phyloP scores from a whole-genome alignment of 495 filamentous ascomycete species.

The Podospora fimiseda region DNA sequence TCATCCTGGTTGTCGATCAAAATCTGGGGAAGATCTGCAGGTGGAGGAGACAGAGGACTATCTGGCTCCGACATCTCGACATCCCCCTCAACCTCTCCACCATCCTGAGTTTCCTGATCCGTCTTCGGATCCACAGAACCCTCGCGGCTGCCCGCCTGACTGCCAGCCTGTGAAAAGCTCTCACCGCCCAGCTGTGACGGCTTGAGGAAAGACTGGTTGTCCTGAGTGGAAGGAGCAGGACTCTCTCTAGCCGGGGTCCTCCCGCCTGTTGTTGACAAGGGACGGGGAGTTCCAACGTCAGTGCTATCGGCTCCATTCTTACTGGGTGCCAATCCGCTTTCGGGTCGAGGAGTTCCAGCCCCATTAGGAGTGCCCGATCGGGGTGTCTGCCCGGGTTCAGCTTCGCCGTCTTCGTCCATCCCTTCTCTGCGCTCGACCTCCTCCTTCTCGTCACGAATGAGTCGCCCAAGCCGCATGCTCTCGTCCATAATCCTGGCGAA shows the following conservation, averaged over 20 bases:
- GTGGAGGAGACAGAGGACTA: slow-evolving; percentile 28
- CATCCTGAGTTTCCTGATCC: slow-evolving; percentile 52
- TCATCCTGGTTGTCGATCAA: slow-evolving; percentile 52
- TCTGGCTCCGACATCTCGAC: slow-evolving; percentile 46
- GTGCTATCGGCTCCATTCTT: slow-evolving; percentile 34
- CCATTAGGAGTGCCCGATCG: slow-evolving; percentile 34
- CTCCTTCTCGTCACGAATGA: slow-evolving; percentile 95
- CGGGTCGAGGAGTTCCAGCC: slow-evolving; percentile 34
- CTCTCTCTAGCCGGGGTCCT: slow-evolving; percentile 63
- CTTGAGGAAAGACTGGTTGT: slow-evolving; percentile 28
- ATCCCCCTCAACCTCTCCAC: slow-evolving; percentile 50
- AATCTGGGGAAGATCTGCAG: slow-evolving; percentile 41
- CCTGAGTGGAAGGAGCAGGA: slow-evolving; percentile 21
- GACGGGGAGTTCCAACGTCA: slow-evolving; percentile 43
- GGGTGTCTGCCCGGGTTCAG: slow-evolving; percentile 32
- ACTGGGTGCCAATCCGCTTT: slow-evolving; percentile 30
- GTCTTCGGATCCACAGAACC: slow-evolving; percentile 11
- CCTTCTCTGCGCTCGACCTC: slow-evolving; percentile 69
- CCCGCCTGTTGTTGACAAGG: slow-evolving; percentile 41
- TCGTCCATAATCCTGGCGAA: slow-evolving; percentile 90
- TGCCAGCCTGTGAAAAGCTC: slow-evolving; percentile 40
- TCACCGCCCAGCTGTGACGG: slow-evolving; percentile 39
- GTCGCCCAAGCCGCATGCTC: slow-evolving; percentile 71
- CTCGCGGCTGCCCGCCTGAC: slow-evolving; percentile 32
- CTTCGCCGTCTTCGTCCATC: slow-evolving; percentile 75